Evolutionary conservation across 805 yeast genomes (phyloP), one percentile per base, ranked within the genome.

Genomic region (Yarrowia phangngaensis): DNA sequence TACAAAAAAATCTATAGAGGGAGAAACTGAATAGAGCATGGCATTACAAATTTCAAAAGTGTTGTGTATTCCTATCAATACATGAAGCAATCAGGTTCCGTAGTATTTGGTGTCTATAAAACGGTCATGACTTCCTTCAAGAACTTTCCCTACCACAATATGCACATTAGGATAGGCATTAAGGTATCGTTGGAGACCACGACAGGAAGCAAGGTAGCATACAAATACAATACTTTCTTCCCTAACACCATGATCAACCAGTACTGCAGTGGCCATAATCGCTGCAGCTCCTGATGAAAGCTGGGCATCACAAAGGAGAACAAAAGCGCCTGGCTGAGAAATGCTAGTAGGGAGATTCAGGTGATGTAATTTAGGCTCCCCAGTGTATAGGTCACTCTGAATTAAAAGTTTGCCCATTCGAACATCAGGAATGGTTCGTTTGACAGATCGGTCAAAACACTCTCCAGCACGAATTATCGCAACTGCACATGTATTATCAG

Each of bases 301-400:
- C 62, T 90, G 96, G 0, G 95, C 86, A 60, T 90, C 97, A 59
- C 86, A 76, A 40, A 90, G 65, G 7, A 90, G 65, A 1, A 86
- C 78, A 28, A 45, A 20, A 43, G 40, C 15, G 23, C 29, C 17
- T 52, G 59, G 19, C 28, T 50, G 5, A 57, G 54, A 40, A 13
- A 66, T 54, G 33, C 51, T 30, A 0, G 64, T 61, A 0, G 97
- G 96, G 28, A 90, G 65, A 17, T 78, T 74, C 55, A 83, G 82
- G n/a, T 81, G 78, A 63, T 89, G 96, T 52, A 92, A 70, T 60
- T 83, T 89, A 1, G 98, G 97, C 65, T 90, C 97, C 7, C 97
- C 97, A 0, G 97, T 89, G 16, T 70, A 66, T 0, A 92, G 72
- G 63, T 89, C 95, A 6, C 95, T 81, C 64, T 88, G 95, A 57